Evolutionary conservation across 305 asterid species (phyloP), one percentile per base, ranked within the genome.

Genomic region (Euphrasia arctica): DNA sequence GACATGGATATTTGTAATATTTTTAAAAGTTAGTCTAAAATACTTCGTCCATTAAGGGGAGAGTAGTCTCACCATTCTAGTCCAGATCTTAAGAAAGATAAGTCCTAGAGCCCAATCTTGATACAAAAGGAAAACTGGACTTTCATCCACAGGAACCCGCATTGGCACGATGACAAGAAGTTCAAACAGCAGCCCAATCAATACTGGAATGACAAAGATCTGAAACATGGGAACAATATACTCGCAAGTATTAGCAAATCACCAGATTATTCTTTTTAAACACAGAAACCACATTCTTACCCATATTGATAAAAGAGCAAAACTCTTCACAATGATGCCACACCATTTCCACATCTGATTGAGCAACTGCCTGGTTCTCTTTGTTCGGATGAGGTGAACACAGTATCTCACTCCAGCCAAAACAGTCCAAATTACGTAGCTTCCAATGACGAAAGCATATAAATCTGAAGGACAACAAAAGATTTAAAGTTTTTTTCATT

Each of bases 51-150:
- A 0, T n/a, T 4, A 9, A 11, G 45, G 10, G 45, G 45, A 39
- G 12, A 39, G 45, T 0, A 39, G 45, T 0, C 95, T 84, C 70
- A 93, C 99, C 95, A 93, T 86, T 78, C 96, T 86, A 66, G 97
- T 93, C 99, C 99, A 93, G 47, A 88, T 88, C 89, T 93, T 90
- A 63, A 93, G 83, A 81, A 93, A 90, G 76, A 93, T 83, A 2
- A 93, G 71, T 69, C 99, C 99, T 31, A 93, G 85, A 62, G 97
- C 97, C 99, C 99, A 93, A 72, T 93, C 99, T 78, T 93, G 99
- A 67, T 90, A 93, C 68, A 93, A 68, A 62, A 90, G 97, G 84
- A 93, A 93, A 68, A 88, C 95, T 39, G 99, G 99, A 62, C 97
- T 90, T 78, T 90, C 97, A 61, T 93, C 96, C 75, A 90, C 86